Base-by-base conservation (phyloP, 75 land plant genomes). In the Pinus taeda region DNA sequence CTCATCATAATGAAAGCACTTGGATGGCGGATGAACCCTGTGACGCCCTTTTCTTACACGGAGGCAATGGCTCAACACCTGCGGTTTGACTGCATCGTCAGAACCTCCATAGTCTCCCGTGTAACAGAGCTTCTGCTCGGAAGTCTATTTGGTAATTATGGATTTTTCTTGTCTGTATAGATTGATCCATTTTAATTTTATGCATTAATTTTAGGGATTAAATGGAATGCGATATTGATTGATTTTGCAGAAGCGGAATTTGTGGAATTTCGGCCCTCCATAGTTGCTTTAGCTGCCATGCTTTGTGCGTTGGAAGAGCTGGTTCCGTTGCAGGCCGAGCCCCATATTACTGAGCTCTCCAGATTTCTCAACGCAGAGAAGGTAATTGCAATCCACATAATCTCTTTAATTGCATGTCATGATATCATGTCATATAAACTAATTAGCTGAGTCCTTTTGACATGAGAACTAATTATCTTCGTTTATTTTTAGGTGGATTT, bases 11-110 rank as follows among this genome's bases (percentile, higher is more conserved):
- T 92, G 60, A 72, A 81, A 58, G 82, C 86, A 8, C 59, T 93
- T 30, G 83, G 78, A 18, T 93, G 96, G 96, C 81, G 85, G 15
- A 78, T 91, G 67, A 58, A 55, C 20, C 78, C 74, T 24, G 85
- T 86, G 15, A 93, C 94, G 5, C 74, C 90, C 9, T 86, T 84
- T 76, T 84, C 90, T 66, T 91, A 86, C 80, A 77, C 85, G 7
- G 92, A 92, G 17, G 60, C 74, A 56, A 18, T 81, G 75, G 57
- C 66, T 7, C 49, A 71, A 20, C 30, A 21, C 57, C 42, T 59
- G 3, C 37, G 26, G 72, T 21, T 79, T 30, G 78, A 77, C 26
- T 57, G 66, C 67, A 17, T 49, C 21, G 42, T 73, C 55, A 76
- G 42, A 61, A 59, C 73, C 3, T 57, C 62, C 29, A 15, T 74